Conservation (phyloP, 73 alveolate genomes). For the Urostyla sp. region DNA sequence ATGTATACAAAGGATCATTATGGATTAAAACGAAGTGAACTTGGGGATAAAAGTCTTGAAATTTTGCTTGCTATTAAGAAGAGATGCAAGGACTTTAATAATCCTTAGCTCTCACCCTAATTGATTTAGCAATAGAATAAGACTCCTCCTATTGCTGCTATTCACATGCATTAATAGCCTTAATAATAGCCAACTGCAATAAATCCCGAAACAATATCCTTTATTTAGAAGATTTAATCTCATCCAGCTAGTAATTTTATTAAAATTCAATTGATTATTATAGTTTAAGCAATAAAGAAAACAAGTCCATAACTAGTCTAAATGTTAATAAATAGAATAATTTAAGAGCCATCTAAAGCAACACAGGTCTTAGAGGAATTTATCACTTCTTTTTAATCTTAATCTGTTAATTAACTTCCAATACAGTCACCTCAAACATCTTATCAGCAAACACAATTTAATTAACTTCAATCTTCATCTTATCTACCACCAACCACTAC, state of each 20-base stretch:
- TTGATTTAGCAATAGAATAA: neutral
- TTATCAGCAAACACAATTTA: too few species aligned
- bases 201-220: neutral
- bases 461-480: too few species aligned
- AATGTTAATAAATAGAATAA: neutral
- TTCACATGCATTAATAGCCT: neutral
- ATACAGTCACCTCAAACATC: too few species aligned
- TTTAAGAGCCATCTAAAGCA: constrained; percentile 35
- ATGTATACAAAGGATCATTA: constrained; percentile 16
- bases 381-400: too few species aligned
- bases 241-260: constrained; percentile 29
- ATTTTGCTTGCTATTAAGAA: constrained; percentile 42
- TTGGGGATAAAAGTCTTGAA: constrained; percentile 53
- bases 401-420: too few species aligned
- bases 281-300: constrained; percentile 38
- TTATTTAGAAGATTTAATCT: neutral
- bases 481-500: too few species aligned
- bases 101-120: neutral
- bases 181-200: neutral
- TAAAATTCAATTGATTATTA: neutral
- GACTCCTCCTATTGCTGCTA: too few species aligned
- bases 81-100: constrained; percentile 56
- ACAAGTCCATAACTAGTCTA: constrained; percentile 32
- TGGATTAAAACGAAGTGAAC: constrained; percentile 18
- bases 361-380: neutral